Percentiles rank a stretch among this genome's conserved stretches.
Conservation (phyloP, 2,329 filamentous ascomycete genomes). For the Colletotrichum spinosum region DNA sequence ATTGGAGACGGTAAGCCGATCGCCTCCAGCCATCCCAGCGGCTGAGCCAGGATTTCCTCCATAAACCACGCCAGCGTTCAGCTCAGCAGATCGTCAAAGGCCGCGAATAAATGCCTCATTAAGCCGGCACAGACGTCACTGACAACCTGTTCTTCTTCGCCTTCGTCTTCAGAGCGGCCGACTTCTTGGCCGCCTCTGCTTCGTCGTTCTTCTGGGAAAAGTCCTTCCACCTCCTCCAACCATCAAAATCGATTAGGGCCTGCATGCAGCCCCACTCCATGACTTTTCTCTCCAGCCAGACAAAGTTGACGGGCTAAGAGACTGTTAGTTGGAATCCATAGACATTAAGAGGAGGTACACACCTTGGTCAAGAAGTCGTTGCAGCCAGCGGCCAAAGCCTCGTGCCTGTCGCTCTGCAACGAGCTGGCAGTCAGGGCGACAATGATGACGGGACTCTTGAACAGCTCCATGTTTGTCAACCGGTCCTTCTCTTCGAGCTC, state of each 20-base stretch:
- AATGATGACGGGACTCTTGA: conserved; percentile 98
- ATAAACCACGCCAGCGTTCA: too few species aligned
- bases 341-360: conserved; percentile 43
- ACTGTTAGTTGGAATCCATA: conserved; percentile 34
- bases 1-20: too few species aligned
- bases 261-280: conserved; percentile 99
- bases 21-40: too few species aligned
- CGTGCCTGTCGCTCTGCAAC: conserved; percentile 93
- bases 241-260: conserved; percentile 97
- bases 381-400: conserved; percentile 93
- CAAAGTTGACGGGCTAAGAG: conserved; percentile 89
- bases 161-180: conserved; percentile 51
- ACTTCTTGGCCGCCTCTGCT: conserved; percentile 56
- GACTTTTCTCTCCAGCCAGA: conserved; percentile 97
- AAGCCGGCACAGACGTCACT: conserved; percentile 42
- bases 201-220: conserved; percentile 66
- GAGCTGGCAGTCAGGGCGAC: conserved; percentile 95
- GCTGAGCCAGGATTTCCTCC: too few species aligned
- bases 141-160: conserved; percentile 59
- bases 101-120: neutral
- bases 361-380: conserved; percentile 99
- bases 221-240: conserved; percentile 97
- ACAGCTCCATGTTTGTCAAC: conserved; percentile 75
- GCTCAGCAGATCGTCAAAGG: too few species aligned
- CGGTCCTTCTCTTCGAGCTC: conserved; percentile 74